Evolutionary conservation across 768 basidiomycete species (phyloP).

Genomic region (Crassisporium funariophilum): DNA sequence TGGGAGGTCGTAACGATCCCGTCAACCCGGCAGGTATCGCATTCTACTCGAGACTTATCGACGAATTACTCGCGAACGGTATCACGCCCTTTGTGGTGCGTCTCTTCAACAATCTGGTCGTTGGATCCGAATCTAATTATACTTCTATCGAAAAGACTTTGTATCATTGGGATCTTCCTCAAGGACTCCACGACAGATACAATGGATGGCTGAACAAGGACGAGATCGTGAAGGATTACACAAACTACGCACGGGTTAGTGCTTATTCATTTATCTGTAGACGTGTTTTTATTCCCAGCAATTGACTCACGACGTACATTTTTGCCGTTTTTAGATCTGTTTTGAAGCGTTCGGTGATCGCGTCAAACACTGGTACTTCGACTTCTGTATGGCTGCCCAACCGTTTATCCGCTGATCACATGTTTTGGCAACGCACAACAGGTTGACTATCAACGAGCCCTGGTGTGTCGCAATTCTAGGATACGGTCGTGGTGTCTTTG

Average conservation of each 20-base stretch:
- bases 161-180: conserved; percentile 82
- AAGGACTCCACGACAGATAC: conserved; percentile 72
- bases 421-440: conserved; percentile 20
- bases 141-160: conserved; percentile 55
- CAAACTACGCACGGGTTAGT: conserved; percentile 56
- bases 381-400: conserved; percentile 7
- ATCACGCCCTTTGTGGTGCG: conserved; percentile 70
- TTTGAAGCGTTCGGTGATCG: conserved; percentile 76
- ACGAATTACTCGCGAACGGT: conserved; percentile 60
- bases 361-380: conserved; percentile 67
- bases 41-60: conserved; percentile 71
- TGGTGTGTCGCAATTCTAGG: conserved; percentile 72
- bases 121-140: conserved; percentile 1
- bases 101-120: conserved; percentile 13
- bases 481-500: conserved; percentile 72
- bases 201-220: conserved; percentile 76
- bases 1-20: conserved; percentile 72
- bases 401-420: conserved; percentile 23
- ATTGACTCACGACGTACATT: conserved; percentile 10
- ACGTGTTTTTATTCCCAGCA: conserved; percentile 16
- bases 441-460: conserved; percentile 78
- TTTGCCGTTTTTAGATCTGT: conserved; percentile 49
- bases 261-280: not conserved
- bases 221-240: conserved; percentile 68
- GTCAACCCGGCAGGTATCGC: conserved; percentile 70